Percentiles rank a stretch among this genome's conserved stretches.
Conservation (phyloP, 352 stramenopile genomes). For the Bremia lactucae region DNA sequence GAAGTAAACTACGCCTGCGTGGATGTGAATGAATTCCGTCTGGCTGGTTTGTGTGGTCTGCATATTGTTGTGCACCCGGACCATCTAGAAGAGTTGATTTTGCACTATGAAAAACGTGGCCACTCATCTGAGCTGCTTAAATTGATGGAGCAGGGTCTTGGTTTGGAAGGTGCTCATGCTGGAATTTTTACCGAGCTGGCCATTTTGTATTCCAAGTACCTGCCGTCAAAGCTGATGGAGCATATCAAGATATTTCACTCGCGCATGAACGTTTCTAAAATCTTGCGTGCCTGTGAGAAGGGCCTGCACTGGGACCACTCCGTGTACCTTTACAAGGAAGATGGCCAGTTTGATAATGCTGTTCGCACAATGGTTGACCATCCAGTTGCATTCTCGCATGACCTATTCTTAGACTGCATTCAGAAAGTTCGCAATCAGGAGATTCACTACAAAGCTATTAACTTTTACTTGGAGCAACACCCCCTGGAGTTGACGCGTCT, state of each 20-base stretch:
- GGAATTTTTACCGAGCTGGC: slow-evolving; percentile 99
- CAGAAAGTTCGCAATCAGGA: slow-evolving; percentile 99
- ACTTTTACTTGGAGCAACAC: slow-evolving; percentile 97
- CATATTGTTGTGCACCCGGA: slow-evolving; percentile 99
- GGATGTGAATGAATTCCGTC: slow-evolving; percentile 95
- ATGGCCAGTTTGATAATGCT: slow-evolving; percentile 98
- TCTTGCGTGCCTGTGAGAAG: slow-evolving; percentile 95
- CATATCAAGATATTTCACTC: slow-evolving; percentile 99
- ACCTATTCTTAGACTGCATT: slow-evolving; percentile 98
- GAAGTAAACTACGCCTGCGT: slow-evolving; percentile 98
- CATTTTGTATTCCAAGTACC: slow-evolving; percentile 99
- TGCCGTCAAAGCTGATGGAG: slow-evolving; percentile 98
- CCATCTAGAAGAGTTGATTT: slow-evolving; percentile 98
- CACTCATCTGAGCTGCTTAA: slow-evolving; percentile 95
- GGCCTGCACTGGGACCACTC: slow-evolving; percentile 96
- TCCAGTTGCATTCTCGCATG: slow-evolving; percentile 93
- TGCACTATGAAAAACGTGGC: slow-evolving; percentile 97
- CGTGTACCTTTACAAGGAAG: slow-evolving; percentile 99
- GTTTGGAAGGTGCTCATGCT: slow-evolving; percentile 96
- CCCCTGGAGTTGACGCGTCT: slow-evolving; percentile 94
- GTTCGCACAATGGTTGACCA: slow-evolving; percentile 99
- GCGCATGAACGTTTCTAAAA: slow-evolving; percentile 98
- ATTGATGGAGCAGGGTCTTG: slow-evolving; percentile 98
- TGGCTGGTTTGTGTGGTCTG: slow-evolving; percentile 95
- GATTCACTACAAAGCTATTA: slow-evolving; percentile 99